Conservation (phyloP, 192 early-diverging fungal genomes). For the Coemansia aciculifera region DNA sequence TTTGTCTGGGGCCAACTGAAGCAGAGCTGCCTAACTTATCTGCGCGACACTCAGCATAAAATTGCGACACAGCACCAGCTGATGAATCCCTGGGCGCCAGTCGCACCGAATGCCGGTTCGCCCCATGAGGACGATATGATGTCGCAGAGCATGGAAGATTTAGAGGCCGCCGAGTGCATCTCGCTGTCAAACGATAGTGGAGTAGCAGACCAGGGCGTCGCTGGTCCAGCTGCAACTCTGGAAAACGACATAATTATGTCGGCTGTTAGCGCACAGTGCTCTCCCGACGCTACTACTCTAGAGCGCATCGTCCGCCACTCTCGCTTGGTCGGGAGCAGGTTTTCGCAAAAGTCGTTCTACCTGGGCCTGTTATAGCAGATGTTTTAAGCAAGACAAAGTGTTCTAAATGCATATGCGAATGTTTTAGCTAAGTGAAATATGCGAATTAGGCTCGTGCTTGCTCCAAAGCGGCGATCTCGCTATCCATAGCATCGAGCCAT, state of each 20-base stretch:
- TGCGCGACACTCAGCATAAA: constrained; percentile 30
- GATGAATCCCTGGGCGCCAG: constrained; percentile 30
- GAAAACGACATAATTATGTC: constrained; percentile 25
- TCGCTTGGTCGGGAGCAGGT: constrained; percentile 26
- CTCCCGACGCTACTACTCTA: constrained; percentile 22
- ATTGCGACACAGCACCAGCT: constrained; percentile 26
- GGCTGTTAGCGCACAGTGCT: constrained; percentile 10
- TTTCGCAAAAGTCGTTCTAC: constrained; percentile 29
- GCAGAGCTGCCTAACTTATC: constrained; percentile 39
- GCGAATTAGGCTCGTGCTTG: neutral
- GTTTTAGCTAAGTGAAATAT: neutral
- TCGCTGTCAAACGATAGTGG: constrained; percentile 4
- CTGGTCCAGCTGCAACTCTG: neutral
- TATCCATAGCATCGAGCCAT: constrained; percentile 26
- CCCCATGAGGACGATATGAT: neutral
- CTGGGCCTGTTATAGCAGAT: constrained; percentile 6
- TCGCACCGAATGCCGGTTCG: neutral
- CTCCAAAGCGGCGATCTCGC: constrained; percentile 3
- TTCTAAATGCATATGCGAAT: constrained; percentile 8
- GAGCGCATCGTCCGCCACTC: constrained; percentile 47
- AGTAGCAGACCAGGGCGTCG: neutral
- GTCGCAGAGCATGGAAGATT: neutral
- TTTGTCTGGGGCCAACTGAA: constrained; percentile 44
- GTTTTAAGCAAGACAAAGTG: neutral
- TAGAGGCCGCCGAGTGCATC: neutral